phyloP scores from a whole-genome alignment of 148 eudicot genomes.

The Chenopodium formosanum region DNA sequence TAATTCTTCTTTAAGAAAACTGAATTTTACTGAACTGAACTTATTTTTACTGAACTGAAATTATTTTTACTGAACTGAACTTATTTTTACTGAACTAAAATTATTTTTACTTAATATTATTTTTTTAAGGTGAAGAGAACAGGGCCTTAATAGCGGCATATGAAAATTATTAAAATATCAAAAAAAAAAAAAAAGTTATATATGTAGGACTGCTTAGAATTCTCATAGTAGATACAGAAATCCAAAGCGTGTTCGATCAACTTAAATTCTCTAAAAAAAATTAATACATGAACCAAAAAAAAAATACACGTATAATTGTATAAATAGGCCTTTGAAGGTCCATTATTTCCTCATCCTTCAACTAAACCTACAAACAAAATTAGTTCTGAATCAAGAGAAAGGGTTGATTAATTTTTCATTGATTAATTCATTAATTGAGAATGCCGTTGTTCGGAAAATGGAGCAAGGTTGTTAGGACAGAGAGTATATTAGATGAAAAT shows the following conservation, averaged over 20 bases:
- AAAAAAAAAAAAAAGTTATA: not conserved
- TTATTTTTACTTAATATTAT: too few relatives aligned
- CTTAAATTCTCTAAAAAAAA: not conserved
- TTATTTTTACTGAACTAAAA: too few relatives aligned
- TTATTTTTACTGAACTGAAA: too few relatives aligned
- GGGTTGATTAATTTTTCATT: too few relatives aligned
- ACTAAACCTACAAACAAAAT: not conserved
- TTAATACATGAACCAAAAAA: not conserved
- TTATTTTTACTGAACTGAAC: too few relatives aligned
- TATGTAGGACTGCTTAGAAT: not conserved
- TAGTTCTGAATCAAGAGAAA: not conserved
- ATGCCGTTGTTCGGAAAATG: not conserved
- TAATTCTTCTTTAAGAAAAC: too few relatives aligned
- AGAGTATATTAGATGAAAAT: conserved; percentile 20
- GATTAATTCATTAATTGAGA: not conserved
- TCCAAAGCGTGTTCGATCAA: not conserved
- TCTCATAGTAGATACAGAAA: not conserved
- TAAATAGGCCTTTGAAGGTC: not conserved
- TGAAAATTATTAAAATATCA: too few relatives aligned
- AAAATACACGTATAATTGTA: not conserved
- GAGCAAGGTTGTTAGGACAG: conserved; percentile 14
- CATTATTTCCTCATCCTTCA: not conserved
- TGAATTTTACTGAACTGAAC: too few relatives aligned
- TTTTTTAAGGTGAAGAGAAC: too few relatives aligned
- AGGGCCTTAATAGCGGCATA: not conserved